Evolutionary conservation across 176 grass and related monocot species (phyloP), one percentile per base, ranked within the genome.

Genomic region (Poa annua): DNA sequence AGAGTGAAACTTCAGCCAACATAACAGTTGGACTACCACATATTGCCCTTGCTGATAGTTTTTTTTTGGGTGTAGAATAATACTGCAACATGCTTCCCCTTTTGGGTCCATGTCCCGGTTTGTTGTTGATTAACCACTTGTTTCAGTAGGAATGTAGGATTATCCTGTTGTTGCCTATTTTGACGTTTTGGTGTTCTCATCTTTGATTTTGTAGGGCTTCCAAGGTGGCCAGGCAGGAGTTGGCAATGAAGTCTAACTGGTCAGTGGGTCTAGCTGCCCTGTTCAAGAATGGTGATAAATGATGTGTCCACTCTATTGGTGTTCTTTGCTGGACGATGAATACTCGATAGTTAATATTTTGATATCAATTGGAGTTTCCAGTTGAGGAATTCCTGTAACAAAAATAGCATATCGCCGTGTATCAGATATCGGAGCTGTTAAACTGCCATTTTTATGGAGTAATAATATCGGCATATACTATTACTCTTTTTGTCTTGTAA

Each of bases 241-340:
- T 47, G 29, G 42, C 88, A 11, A 71, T 65, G 19, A 89, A 66
- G 54, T 91, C 92, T 32, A 90, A 89, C 47, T 98, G 82, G 95
- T 84, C 85, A 4, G 24, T 98, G 68, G 95, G 95, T 47, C 74
- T 95, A 80, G 90, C 92, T 51, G 86, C 88, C 34, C 25, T 98
- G 77, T 36, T 95, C 36, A 92, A 98, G 88, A 88, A 91, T 67
- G 59, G 57, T 1, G 79, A 91, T 29, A 89, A 89, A 45, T 94
- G 48, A 81, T 77, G 45, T 48, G 45, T 14, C 45, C 45, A 11
- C 45, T 48, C 11, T 14, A 48, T 11, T 48, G 45, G 45, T 12
- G 2, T 48, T 48, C 45, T 48, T 12, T 48, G 0, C 12, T 8
- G 34, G 41, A 63, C 24, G 56, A 74, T 48, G 61, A 77, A 60